A percentile compares a stretch with the other conserved stretches of the same genome.
Evolutionary conservation across 352 stramenopile species (phyloP).

Genomic region (Globisporangium radiosum): DNA sequence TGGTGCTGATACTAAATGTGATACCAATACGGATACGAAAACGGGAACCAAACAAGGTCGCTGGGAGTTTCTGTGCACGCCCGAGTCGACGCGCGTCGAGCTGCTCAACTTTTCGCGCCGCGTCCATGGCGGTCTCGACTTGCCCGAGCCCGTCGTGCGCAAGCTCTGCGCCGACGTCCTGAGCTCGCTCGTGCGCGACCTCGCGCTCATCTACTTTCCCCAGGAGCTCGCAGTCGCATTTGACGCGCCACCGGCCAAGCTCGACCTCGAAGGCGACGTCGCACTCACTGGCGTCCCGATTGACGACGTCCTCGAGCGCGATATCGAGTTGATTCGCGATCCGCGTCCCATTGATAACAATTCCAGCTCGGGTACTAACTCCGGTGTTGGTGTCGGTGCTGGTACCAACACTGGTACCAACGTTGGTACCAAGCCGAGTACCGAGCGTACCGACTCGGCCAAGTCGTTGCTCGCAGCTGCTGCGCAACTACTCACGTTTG

Average conservation of each 20-base stretch:
- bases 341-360: too few relatives aligned
- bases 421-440: background rate
- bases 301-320: slow-evolving; percentile 51
- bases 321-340: slow-evolving; percentile 23
- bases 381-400: too few relatives aligned
- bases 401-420: too few relatives aligned
- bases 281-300: slow-evolving; percentile 46
- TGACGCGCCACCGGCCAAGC: slow-evolving; percentile 38
- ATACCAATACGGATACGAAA: slow-evolving; percentile 4
- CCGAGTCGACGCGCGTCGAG: slow-evolving; percentile 55
- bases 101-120: slow-evolving; percentile 59
- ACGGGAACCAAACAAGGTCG: slow-evolving; percentile 19
- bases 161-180: slow-evolving; percentile 66
- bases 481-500: slow-evolving; percentile 35
- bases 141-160: slow-evolving; percentile 61
- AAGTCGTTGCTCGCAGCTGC: slow-evolving; percentile 23
- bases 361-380: too few relatives aligned
- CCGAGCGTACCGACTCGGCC: slow-evolving; percentile 6
- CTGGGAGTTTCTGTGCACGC: slow-evolving; percentile 58
- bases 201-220: slow-evolving; percentile 60
- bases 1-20: background rate
- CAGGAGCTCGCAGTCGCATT: slow-evolving; percentile 54
- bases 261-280: slow-evolving; percentile 55
- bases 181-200: slow-evolving; percentile 50
- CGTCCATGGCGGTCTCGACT: slow-evolving; percentile 59